These are phyloP conservation scores for Tulasnella calospora DNA, from an alignment of 768 basidiomycete species.

Conservation along the genomic window DNA sequence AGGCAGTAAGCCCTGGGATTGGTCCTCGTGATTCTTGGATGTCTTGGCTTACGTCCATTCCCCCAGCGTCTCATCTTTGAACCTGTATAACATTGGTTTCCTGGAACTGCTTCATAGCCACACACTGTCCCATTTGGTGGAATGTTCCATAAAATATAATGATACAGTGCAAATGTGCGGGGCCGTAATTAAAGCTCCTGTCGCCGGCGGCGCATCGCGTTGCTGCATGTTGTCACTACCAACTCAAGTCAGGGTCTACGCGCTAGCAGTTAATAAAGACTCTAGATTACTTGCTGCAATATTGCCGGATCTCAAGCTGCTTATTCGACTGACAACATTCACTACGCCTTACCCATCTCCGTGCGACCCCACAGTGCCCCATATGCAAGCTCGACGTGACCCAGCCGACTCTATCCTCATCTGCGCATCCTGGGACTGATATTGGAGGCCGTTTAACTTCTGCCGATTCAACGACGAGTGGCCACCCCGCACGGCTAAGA, in stretches of 20 bases:
- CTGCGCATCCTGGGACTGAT: background rate
- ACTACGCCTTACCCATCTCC: constrained; percentile 20
- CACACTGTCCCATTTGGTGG: background rate
- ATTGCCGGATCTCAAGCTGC: background rate
- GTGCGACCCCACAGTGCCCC: constrained; percentile 58
- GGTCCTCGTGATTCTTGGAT: background rate
- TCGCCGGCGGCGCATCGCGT: background rate
- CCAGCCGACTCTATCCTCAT: constrained; percentile 30
- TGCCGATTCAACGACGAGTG: background rate
- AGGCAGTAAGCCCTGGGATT: background rate
- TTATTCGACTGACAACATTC: background rate
- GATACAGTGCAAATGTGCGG: background rate
- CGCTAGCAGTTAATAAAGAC: background rate
- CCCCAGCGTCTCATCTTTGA: background rate
- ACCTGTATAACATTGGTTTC: background rate
- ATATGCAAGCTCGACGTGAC: constrained; percentile 92
- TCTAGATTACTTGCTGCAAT: background rate
- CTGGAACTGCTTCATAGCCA: background rate
- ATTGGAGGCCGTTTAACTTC: background rate
- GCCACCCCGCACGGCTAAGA: background rate
- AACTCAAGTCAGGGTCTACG: background rate
- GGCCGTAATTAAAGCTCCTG: background rate
- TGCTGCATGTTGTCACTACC: background rate
- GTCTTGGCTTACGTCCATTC: background rate
- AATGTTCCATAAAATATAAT: background rate